These are phyloP conservation scores for Citrullus amarus DNA, from an alignment of 306 rosid genomes.

Conservation along the genomic window DNA sequence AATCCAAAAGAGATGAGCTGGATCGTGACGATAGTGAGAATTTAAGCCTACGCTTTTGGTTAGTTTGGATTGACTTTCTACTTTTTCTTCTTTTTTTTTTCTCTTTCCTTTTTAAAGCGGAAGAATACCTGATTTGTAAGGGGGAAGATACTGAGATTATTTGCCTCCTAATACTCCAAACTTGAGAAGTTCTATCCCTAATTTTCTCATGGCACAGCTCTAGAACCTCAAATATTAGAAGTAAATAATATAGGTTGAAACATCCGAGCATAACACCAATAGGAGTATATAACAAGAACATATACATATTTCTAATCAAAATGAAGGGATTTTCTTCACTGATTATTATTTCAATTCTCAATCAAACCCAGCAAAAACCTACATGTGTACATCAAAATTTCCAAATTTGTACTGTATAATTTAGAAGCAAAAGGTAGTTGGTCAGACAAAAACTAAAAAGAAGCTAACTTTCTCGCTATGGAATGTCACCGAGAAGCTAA, in stretches of 20 bases:
- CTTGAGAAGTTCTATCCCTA: background rate
- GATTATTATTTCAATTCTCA: constrained; percentile 1
- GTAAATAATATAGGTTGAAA: background rate
- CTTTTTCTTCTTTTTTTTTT: too few relatives aligned
- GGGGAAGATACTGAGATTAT: background rate
- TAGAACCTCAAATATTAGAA: background rate
- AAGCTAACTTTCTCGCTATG: background rate
- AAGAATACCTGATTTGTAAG: background rate
- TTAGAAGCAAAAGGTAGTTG: background rate
- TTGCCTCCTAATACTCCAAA: background rate
- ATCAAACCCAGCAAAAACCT: background rate
- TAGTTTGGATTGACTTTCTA: too few relatives aligned
- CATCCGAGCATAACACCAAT: background rate
- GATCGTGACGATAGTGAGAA: background rate
- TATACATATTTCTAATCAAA: background rate
- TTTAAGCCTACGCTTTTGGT: background rate
- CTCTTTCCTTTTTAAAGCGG: too few relatives aligned
- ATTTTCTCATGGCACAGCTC: background rate
- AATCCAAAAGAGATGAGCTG: background rate
- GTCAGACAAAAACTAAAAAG: background rate
- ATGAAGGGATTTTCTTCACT: background rate
- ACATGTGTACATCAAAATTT: constrained; percentile 6
- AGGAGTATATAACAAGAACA: background rate
- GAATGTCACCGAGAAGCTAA: constrained; percentile 21
- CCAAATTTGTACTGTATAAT: background rate